Base-by-base conservation (phyloP, 1,284 basidiomycete species). In the Apiotrichum akiyoshidainum region DNA sequence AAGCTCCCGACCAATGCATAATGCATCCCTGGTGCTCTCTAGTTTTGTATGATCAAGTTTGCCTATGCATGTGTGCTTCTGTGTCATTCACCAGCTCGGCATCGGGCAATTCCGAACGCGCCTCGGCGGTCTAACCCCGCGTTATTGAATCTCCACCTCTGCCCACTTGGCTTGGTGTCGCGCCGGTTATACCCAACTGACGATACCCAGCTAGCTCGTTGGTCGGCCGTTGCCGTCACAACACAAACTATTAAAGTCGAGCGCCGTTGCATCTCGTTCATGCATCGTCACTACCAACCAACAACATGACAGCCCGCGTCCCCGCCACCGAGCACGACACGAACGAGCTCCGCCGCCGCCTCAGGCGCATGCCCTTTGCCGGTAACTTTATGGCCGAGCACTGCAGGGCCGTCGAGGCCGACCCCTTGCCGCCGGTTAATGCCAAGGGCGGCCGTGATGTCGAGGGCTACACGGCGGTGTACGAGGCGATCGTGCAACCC, bases 321-420 rank as follows among this genome's bases (percentile, higher is more conserved):
- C 50, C 56, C 19, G 56, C 56, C 13, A 57, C 50, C 21, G 50
- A 46, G 21, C 33, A 31, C 16, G 56, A 57, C 39, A 52, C 50
- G 13, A 17, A n/a, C 26, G 31, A 22, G 10, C 39, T 52, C 13
- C 56, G 40, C 35, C 50, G 50, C 14, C 50, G 37, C 33, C 50
- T 57, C 26, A 9, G 22, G 2, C 50, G 50, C 19, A 57, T 57
- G 56, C 56, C 56, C n/a, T 57, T 57, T 22, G 56, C 49, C 6
- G 56, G 56, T 45, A 37, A 19, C 26, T 22, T 48, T 13, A 34
- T 57, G 7, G 56, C 56, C 17, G 50, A 50, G 39, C 21, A 22
- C 21, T 19, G 39, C 21, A 12, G 10, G 1, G 52, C 52, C 0
- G 37, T 54, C 17, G 52, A 54, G 45, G 35, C 34, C 34, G 33